These are phyloP conservation scores for Heliosperma pusillum DNA, from an alignment of 148 eudicot genomes.

Conservation along the genomic window DNA sequence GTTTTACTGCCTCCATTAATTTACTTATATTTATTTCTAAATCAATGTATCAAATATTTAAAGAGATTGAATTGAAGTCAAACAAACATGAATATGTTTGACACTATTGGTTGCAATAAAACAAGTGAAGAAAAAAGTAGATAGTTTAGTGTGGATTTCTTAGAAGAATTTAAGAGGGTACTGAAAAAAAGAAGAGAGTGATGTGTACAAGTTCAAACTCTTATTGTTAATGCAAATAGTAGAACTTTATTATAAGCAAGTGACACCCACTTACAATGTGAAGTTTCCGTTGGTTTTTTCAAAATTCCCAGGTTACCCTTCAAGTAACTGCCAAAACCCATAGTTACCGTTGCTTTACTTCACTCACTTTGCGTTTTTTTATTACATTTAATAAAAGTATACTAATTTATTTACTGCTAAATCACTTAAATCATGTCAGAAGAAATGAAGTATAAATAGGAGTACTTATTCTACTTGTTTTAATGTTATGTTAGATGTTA, in stretches of 20 bases:
- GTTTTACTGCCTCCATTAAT: conserved; percentile 63
- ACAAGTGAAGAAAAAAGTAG: too few species aligned
- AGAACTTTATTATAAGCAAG: conserved; percentile 14
- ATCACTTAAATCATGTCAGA: background rate
- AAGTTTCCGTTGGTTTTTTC: conserved; percentile 54
- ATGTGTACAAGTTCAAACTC: background rate
- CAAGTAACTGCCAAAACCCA: conserved; percentile 52
- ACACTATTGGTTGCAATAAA: background rate
- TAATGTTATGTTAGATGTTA: too few species aligned
- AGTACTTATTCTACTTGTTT: too few species aligned
- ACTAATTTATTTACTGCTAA: too few species aligned
- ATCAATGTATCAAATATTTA: background rate
- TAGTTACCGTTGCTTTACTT: conserved; percentile 68
- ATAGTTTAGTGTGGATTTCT: too few species aligned
- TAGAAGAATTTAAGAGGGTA: background rate
- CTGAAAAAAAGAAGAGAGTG: conserved; percentile 4
- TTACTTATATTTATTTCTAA: background rate
- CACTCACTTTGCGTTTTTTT: background rate
- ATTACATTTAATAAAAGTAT: too few species aligned
- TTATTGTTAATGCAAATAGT: conserved; percentile 12
- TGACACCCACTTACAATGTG: conserved; percentile 32
- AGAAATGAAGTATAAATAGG: too few species aligned
- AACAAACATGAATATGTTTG: background rate
- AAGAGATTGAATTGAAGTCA: background rate
- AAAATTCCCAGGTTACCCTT: conserved; percentile 57